A percentile compares a stretch with the other conserved stretches of the same genome.
These are phyloP conservation scores for Massarina eburnea DNA, from an alignment of 2,329 filamentous ascomycete genomes.

Conservation along the genomic window DNA sequence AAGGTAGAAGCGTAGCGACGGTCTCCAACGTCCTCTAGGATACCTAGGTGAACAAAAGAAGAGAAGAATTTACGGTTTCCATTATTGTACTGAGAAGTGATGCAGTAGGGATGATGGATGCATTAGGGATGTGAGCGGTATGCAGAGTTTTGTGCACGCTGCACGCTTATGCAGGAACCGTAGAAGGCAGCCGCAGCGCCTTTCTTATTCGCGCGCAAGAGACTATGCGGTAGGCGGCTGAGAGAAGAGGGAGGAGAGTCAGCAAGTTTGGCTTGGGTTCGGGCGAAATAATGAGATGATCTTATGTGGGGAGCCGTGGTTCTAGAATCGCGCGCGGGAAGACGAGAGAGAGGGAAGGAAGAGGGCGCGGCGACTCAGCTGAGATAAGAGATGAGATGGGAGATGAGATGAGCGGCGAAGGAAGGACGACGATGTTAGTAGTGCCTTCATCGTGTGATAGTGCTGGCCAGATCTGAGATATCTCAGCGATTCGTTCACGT, in stretches of 20 bases:
- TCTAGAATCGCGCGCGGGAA: background rate
- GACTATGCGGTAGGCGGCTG: background rate
- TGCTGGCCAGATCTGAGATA: too few species aligned
- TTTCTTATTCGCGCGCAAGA: background rate
- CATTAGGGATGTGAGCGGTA: constrained; percentile 2
- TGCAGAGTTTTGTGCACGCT: constrained; percentile 6
- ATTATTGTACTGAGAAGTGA: too few species aligned
- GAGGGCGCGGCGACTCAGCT: background rate
- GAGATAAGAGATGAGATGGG: too few species aligned
- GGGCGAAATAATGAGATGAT: background rate
- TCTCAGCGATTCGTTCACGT: too few species aligned
- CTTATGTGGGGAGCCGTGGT: background rate
- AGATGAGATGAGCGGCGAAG: too few species aligned
- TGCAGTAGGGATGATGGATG: background rate
- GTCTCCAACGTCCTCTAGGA: too few species aligned
- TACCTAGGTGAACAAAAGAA: too few species aligned
- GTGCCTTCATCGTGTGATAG: too few species aligned
- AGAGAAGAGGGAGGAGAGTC: background rate
- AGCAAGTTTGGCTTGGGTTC: background rate
- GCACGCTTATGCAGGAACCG: constrained; percentile 9
- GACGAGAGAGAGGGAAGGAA: background rate
- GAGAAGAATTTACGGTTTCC: too few species aligned
- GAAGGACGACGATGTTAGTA: too few species aligned
- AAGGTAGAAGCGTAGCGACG: too few species aligned
- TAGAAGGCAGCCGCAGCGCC: background rate